Evolutionary conservation across 31 red algal genomes (phyloP), one percentile per base, ranked within the genome.

Genomic region (Bonnemaisonia californica): DNA sequence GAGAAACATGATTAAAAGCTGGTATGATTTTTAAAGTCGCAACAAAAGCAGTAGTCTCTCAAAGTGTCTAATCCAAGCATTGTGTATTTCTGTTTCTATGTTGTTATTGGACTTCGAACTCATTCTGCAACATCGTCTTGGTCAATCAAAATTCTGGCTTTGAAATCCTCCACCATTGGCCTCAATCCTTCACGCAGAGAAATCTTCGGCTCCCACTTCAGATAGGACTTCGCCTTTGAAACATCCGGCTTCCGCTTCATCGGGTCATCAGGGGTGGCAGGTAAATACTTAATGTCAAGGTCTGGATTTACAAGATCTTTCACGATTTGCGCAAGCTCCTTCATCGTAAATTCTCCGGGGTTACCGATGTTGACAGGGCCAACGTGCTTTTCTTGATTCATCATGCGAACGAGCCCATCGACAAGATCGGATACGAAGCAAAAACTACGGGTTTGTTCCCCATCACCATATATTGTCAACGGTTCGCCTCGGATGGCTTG

Each of bases 381-480:
- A n/a, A 86, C 69, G 54, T 84, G 33, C 18, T 39, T 59, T 38
- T 83, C 62, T n/a, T 84, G 77, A 55, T 98, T 94, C 93, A 99
- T 96, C 91, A 99, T 90, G 9, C 94, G 91, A 27, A 95, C 71
- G 55, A 99, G 62, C 27, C 91, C 98, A 60, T 99, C 98, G 31
- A 99, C 89, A 39, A 96, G 64, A 73, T 99, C 98, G 36, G 67
- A 35, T 3, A 94, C 91, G 65, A 92, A 99, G 83, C 98, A 99
- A 76, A 99, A 99, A 57, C 88, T 92, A 37, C 98, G 88, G 34
- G 98, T 99, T 77, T 99, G 98, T 56, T 63, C 45, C 2, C 98
- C 98, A 75, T 99, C 98, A 28, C 98, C 98, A 83, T 96, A 99
- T 39, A 99, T 91, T 5, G 98, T 99, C 31, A 99, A 76, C 55